Conservation (phyloP, 129 eudicot genomes). For the Helianthus annuus region DNA sequence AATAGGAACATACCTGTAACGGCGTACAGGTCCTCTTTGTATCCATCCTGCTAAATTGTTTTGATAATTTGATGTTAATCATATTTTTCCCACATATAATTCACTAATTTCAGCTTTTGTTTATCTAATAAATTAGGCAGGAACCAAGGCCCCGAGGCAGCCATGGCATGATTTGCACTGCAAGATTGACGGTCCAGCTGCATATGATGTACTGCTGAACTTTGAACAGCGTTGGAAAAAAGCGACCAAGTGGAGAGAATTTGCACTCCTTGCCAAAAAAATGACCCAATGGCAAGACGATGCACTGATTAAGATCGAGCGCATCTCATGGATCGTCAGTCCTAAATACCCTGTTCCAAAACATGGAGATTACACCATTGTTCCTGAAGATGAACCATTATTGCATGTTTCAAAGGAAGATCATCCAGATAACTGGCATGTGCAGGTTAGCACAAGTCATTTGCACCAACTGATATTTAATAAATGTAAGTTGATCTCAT, state of each 20-base stretch:
- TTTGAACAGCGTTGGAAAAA: constrained; percentile 91
- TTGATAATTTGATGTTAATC: background rate
- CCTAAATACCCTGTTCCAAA: constrained; percentile 50
- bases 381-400: constrained; percentile 79
- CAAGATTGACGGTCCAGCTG: constrained; percentile 98
- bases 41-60: background rate
- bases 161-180: constrained; percentile 99
- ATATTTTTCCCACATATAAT: background rate
- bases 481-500: constrained; percentile 16
- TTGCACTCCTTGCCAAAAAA: constrained; percentile 56
- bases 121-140: constrained; percentile 47
- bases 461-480: constrained; percentile 13
- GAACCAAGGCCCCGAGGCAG: constrained; percentile 90
- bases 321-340: constrained; percentile 96
- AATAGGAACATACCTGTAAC: constrained; percentile 3
- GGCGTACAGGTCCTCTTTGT: background rate
- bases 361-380: constrained; percentile 42
- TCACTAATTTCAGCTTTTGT: background rate
- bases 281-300: constrained; percentile 81
- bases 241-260: constrained; percentile 85
- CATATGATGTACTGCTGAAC: constrained; percentile 90
- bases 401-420: constrained; percentile 67
- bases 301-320: constrained; percentile 77
- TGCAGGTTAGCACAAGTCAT: constrained; percentile 57
- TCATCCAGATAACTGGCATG: constrained; percentile 91